Percentiles rank a stretch among this genome's conserved stretches.
Conservation (phyloP, 345 rosid genomes). For the Anastatica hierochuntica region DNA sequence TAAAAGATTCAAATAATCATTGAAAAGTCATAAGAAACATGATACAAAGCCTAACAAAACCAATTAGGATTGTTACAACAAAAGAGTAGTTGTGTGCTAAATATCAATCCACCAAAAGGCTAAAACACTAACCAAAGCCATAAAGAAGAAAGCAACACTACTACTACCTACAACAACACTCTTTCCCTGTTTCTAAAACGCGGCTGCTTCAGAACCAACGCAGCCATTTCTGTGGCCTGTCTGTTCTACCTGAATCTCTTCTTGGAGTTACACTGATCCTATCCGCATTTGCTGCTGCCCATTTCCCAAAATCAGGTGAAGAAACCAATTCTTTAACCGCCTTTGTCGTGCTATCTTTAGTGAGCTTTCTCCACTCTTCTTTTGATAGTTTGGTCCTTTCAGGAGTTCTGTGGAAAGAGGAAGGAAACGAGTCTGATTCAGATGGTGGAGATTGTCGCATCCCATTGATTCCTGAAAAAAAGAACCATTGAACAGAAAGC, state of each 20-base stretch:
- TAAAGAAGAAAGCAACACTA: conserved; percentile 7
- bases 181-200: background rate
- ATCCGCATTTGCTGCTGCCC: conserved; percentile 75
- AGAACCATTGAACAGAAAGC: background rate
- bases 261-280: conserved; percentile 59
- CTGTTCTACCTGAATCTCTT: conserved; percentile 15
- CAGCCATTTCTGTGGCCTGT: conserved; percentile 38
- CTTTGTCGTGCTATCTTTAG: conserved; percentile 46
- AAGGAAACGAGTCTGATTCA: conserved; percentile 43
- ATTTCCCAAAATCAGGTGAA: conserved; percentile 71
- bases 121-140: conserved; percentile 16
- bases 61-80: conserved; percentile 19
- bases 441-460: conserved; percentile 26
- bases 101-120: too few species aligned
- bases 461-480: conserved; percentile 38
- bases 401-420: conserved; percentile 60
- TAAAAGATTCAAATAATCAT: too few species aligned
- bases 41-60: conserved; percentile 5
- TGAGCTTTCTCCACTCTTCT: conserved; percentile 51
- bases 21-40: background rate
- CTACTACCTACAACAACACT: background rate
- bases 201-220: conserved; percentile 29
- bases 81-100: too few species aligned
- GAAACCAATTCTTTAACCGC: conserved; percentile 67
- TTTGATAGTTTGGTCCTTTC: conserved; percentile 52